Base-by-base conservation (phyloP, 2,329 filamentous ascomycete genomes). In the Pestalotiopsis sp. region DNA sequence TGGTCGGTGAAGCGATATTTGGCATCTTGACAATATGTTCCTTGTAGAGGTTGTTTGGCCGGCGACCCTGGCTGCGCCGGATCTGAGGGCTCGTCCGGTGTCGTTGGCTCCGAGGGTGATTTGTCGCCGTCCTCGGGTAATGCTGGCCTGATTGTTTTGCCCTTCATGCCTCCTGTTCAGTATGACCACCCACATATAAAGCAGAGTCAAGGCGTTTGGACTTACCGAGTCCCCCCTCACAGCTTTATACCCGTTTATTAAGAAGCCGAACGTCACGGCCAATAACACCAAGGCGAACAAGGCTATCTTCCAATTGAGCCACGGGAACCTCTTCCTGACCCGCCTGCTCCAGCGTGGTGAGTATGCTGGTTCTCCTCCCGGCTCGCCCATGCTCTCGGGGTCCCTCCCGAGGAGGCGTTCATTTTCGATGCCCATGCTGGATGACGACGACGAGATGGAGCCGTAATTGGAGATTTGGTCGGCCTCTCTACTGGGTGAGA, bases 381-480 rank as follows among this genome's bases (percentile, higher is more conserved):
- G 72, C 9, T 72, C 78, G 49, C 82, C 79, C 81, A 86, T 86
- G 69, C 83, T 86, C 80, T 87, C 79, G 6, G 83, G 84, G 4
- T 78, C 78, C 58, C 77, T 73, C 38, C 77, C 75, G 67, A 87
- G 77, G 3, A 87, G 76, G 68, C 80, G 77, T 61, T 82, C 80
- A 23, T 78, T 77, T 72, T 88, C 85, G n/a, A 75, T 62, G 5
- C 82, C 83, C 84, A 87, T 87, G 31, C 68, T 79, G 66, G 31
- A 68, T 69, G 36, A 70, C 72, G 63, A 61, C 70, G 36, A 45
- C 68, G 38, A 69, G 66, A 20, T 59, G 7, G 85, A 86, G 69
- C 79, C 82, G 74, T 87, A 86, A 70, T 79, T 81, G 67, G 70
- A 75, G 63, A 69, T 59, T 64, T 70, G 72, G 25, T 68, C 57